These are phyloP conservation scores for Diaporthe humulicola DNA, from an alignment of 2,329 filamentous ascomycete species.

Conservation along the genomic window DNA sequence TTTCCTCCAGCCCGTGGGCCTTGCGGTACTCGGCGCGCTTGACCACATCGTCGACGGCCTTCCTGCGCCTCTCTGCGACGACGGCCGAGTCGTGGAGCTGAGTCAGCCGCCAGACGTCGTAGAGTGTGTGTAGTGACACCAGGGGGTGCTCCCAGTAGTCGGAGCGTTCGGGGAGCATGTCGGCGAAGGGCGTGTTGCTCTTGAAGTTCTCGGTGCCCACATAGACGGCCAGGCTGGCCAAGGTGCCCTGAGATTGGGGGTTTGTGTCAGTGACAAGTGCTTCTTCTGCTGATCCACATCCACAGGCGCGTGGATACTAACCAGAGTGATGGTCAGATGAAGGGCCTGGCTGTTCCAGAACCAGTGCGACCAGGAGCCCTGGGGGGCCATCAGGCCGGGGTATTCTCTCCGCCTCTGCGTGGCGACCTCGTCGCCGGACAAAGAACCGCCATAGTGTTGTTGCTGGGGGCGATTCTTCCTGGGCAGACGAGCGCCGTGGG, in stretches of 20 bases:
- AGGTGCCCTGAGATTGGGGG: slow-evolving; percentile 67
- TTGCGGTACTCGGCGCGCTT: slow-evolving; percentile 89
- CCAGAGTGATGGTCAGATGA: slow-evolving; percentile 87
- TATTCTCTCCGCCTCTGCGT: slow-evolving; percentile 80
- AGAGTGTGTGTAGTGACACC: slow-evolving; percentile 72
- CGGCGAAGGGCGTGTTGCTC: slow-evolving; percentile 81
- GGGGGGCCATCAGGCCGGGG: slow-evolving; percentile 88
- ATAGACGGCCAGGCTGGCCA: slow-evolving; percentile 76
- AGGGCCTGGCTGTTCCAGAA: slow-evolving; percentile 83
- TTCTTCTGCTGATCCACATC: not conserved
- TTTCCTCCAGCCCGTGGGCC: slow-evolving; percentile 83
- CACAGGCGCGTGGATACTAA: slow-evolving; percentile 50
- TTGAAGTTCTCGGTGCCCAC: slow-evolving; percentile 86
- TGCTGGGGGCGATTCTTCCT: slow-evolving; percentile 67
- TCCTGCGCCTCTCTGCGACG: slow-evolving; percentile 78
- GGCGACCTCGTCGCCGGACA: slow-evolving; percentile 74
- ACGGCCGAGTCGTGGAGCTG: slow-evolving; percentile 77
- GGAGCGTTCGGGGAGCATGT: slow-evolving; percentile 80
- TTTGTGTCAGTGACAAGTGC: slow-evolving; percentile 12
- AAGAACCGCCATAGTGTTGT: slow-evolving; percentile 80
- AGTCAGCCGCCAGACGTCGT: slow-evolving; percentile 83
- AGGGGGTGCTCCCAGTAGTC: slow-evolving; percentile 79
- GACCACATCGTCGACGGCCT: slow-evolving; percentile 84
- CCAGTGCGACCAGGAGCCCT: slow-evolving; percentile 86
- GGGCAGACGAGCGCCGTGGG: slow-evolving; percentile 80